A percentile compares a stretch with the other conserved stretches of the same genome.
These are phyloP conservation scores for Colletotrichum destructivum DNA, from an alignment of 2,329 filamentous ascomycete genomes.

Conservation along the genomic window DNA sequence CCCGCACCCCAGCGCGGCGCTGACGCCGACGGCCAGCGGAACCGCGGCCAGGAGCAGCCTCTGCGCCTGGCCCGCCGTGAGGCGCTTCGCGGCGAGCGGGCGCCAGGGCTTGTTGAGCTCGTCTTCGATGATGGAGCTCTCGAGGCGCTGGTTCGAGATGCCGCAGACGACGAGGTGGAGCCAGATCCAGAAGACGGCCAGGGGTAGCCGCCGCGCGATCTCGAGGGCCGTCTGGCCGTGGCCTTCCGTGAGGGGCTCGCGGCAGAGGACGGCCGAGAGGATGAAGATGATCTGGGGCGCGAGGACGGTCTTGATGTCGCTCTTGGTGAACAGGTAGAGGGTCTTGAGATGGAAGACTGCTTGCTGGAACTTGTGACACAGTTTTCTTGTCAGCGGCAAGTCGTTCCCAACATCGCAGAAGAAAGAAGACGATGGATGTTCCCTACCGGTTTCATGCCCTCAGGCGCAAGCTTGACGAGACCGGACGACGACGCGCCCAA, in stretches of 20 bases:
- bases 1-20: conserved; percentile 36
- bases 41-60: conserved; percentile 45
- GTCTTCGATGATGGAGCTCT: conserved; percentile 48
- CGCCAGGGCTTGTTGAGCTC: conserved; percentile 52
- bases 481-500: neutral
- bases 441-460: neutral
- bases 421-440: too few relatives aligned
- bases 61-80: conserved; percentile 47
- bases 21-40: conserved; percentile 41
- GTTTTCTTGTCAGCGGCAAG: neutral
- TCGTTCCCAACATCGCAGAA: too few relatives aligned
- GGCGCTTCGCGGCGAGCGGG: conserved; percentile 46
- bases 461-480: neutral
- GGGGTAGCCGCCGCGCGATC: neutral
- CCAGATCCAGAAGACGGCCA: conserved; percentile 47
- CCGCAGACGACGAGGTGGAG: conserved; percentile 48
- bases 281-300: conserved; percentile 50
- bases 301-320: conserved; percentile 53
- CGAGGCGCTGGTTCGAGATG: conserved; percentile 49
- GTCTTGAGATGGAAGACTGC: conserved; percentile 44
- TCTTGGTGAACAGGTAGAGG: conserved; percentile 50
- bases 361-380: neutral
- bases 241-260: neutral
- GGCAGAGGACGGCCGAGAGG: conserved; percentile 27
- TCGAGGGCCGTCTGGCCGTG: neutral